phyloP scores from a whole-genome alignment of 1,284 basidiomycete species.

The Hypsizygus ulmarius region DNA sequence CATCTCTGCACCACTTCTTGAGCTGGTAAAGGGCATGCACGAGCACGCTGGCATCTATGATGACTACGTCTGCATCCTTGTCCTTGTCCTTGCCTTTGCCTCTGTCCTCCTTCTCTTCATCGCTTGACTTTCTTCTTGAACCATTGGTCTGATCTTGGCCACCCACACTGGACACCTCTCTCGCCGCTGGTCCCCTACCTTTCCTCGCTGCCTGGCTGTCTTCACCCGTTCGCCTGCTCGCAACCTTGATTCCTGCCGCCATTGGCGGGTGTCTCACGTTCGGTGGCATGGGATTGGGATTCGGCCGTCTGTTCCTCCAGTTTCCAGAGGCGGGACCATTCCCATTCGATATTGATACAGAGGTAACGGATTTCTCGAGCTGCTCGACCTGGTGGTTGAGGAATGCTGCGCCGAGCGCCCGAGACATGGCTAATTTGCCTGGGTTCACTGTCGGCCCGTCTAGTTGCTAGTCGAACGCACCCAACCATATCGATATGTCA shows the following conservation, averaged over 20 bases:
- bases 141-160: constrained; percentile 1
- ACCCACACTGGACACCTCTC: constrained; percentile 21
- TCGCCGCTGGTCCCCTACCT: constrained; percentile 22
- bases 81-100: no score
- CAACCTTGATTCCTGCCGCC: constrained; percentile 29
- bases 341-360: constrained; percentile 16
- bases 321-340: constrained; percentile 51
- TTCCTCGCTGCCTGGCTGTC: constrained; percentile 29
- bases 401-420: constrained; percentile 79
- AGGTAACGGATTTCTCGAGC: constrained; percentile 69
- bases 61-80: constrained; percentile 70
- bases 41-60: constrained; percentile 86
- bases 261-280: constrained; percentile 22
- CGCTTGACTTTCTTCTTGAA: constrained; percentile 35
- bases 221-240: constrained; percentile 33
- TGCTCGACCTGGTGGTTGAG: constrained; percentile 81
- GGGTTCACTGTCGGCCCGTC: constrained; percentile 14
- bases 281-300: constrained; percentile 4
- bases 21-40: constrained; percentile 81
- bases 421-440: constrained; percentile 74
- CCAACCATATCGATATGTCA: constrained; percentile 5
- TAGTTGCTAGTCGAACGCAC: neutral
- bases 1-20: constrained; percentile 78
- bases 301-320: constrained; percentile 52
- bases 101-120: constrained; percentile 30